phyloP scores from a whole-genome alignment of 768 basidiomycete species.

The Lactarius sp. region DNA sequence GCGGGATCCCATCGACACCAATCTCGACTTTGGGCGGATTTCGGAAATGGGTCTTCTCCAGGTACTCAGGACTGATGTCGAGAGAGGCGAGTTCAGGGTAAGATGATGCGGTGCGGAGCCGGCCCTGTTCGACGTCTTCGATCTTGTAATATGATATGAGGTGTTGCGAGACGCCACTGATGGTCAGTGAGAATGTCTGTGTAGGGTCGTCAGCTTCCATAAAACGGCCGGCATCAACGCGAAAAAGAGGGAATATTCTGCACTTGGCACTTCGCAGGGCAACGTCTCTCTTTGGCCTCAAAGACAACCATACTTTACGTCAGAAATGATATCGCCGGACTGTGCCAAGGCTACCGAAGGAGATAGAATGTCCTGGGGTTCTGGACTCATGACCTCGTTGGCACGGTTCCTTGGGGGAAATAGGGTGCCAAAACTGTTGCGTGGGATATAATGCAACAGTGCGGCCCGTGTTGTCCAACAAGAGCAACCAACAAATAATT shows the following conservation, averaged over 20 bases:
- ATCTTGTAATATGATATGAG: slow-evolving; percentile 93
- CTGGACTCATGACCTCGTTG: slow-evolving; percentile 11
- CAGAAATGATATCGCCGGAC: slow-evolving; percentile 10
- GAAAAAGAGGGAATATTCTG: slow-evolving; percentile 6
- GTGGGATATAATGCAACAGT: not conserved
- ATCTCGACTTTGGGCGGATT: slow-evolving; percentile 86
- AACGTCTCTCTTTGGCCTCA: not conserved
- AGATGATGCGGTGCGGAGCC: slow-evolving; percentile 82
- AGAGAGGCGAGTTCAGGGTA: slow-evolving; percentile 82
- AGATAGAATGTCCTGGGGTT: not conserved
- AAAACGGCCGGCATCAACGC: not conserved
- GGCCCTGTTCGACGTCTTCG: slow-evolving; percentile 84
- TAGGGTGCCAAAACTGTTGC: not conserved
- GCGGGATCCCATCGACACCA: slow-evolving; percentile 73
- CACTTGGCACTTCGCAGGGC: not conserved
- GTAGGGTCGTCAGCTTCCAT: slow-evolving; percentile 13
- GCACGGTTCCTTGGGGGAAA: not conserved
- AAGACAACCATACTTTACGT: slow-evolving; percentile 14
- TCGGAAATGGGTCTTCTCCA: slow-evolving; percentile 88
- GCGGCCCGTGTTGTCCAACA: not conserved
- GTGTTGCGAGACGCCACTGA: slow-evolving; percentile 82
- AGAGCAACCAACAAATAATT: not conserved
- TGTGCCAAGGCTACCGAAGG: slow-evolving; percentile 4
- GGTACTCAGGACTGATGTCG: slow-evolving; percentile 81
- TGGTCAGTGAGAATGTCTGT: slow-evolving; percentile 88